Base-by-base conservation (phyloP, 2,329 filamentous ascomycete genomes). In the Balansia obtecta region DNA sequence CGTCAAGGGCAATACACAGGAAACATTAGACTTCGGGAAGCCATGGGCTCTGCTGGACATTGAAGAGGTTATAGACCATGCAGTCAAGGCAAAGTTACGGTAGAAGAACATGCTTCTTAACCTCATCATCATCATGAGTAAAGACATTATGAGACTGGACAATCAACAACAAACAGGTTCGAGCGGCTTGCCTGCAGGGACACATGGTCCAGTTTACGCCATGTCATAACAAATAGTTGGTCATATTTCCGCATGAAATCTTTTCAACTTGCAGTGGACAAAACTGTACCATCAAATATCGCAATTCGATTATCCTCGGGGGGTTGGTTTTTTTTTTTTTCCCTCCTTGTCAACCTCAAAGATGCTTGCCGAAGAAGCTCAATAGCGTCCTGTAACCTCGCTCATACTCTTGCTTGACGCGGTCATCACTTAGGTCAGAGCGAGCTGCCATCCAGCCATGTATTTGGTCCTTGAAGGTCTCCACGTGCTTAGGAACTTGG, bases 371-470 rank as follows among this genome's bases (percentile, higher is more conserved):
- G 54, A 83, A 77, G 65, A 83, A 84, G 45, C 70, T 65, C 40
- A 82, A 59, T 18, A 82, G 68, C 15, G 72, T 75, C 69, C 77
- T 72, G 66, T 80, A 85, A 3, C 78, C 80, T 45, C 82, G 74
- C 45, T 71, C 70, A 54, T 82, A 83, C 67, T 83, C 82, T 56
- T 76, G 73, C 64, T 75, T 77, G 60, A 80, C 75, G 41, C 71
- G 73, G 46, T 71, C 66, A 45, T 83, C 69, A 34, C 72, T 69
- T 32, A 86, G 67, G 59, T 85, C 68, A 0, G 76, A 72, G 27
- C 82, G 75, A 1, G 83, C 82, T 1, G 79, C 80, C 83, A 86
- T 87, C 82, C 82, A 87, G 43, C 83, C 83, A 65, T 87, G 83
- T 60, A 82, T 74, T 72, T 85, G 83, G 59, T 80, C 80, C 22